These are phyloP conservation scores for Hippophae tibetana DNA, from an alignment of 306 rosid genomes.

Conservation along the genomic window DNA sequence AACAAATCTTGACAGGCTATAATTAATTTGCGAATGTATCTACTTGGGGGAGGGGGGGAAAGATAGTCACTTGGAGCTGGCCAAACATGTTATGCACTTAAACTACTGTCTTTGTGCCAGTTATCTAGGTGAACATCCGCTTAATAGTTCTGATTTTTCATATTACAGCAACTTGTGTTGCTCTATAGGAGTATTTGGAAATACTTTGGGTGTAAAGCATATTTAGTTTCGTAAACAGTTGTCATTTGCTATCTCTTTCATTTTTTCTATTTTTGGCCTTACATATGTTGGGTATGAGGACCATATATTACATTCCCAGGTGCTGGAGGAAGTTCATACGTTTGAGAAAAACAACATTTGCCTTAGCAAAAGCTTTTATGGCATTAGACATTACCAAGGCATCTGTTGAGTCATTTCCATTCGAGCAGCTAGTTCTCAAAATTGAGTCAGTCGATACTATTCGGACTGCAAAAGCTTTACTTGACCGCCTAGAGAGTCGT, in stretches of 20 bases:
- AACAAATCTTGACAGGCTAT: no score
- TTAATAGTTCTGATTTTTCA: no score
- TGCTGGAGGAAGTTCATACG: constrained; percentile 60
- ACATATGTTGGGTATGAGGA: neutral
- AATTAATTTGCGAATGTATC: no score
- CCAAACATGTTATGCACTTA: no score
- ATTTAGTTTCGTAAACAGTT: neutral
- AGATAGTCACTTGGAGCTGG: no score
- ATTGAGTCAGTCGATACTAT: constrained; percentile 68
- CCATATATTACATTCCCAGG: constrained; percentile 25
- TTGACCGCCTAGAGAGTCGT: constrained; percentile 71
- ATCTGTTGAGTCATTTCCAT: constrained; percentile 67
- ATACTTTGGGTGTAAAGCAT: no score
- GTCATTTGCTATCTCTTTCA: neutral
- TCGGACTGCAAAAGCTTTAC: constrained; percentile 58
- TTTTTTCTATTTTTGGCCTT: neutral
- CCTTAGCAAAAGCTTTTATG: constrained; percentile 57
- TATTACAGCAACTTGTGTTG: no score
- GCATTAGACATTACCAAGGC: constrained; percentile 49
- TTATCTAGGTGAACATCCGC: no score
- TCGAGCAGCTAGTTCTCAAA: constrained; percentile 73
- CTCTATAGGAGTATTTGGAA: no score
- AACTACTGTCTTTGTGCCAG: no score
- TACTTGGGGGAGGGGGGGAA: no score
- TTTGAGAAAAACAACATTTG: constrained; percentile 58